phyloP scores from a whole-genome alignment of 2,329 filamentous ascomycete genomes.

The Plenodomus biglobosus region DNA sequence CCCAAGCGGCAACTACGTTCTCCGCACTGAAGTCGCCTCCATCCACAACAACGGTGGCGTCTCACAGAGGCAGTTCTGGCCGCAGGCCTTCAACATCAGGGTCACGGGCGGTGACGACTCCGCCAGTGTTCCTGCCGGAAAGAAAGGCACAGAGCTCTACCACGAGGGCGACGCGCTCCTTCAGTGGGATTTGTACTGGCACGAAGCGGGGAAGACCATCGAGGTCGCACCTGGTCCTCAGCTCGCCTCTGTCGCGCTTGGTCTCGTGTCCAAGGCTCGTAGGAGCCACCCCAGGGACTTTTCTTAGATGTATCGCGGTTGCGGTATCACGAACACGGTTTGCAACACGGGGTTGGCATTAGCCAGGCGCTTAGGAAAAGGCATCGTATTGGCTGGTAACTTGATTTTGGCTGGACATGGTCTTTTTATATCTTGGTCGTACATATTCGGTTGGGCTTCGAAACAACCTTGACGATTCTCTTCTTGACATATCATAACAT shows the following conservation, averaged over 20 bases:
- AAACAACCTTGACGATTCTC: conserved; percentile 2
- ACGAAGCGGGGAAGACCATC: conserved; percentile 28
- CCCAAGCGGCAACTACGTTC: conserved; percentile 39
- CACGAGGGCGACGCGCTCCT: conserved; percentile 28
- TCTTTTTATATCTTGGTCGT: not conserved
- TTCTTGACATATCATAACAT: not conserved
- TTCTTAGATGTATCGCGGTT: conserved; percentile 12
- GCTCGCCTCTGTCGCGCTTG: conserved; percentile 21
- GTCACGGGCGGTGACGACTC: conserved; percentile 33
- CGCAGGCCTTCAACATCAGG: conserved; percentile 41
- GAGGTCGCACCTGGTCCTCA: conserved; percentile 23
- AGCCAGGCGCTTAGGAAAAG: not conserved
- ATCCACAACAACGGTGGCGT: conserved; percentile 41
- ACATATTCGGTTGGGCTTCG: not conserved
- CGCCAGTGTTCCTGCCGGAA: conserved; percentile 26
- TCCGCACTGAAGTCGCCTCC: conserved; percentile 39
- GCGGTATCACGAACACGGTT: not conserved
- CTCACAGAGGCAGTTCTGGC: conserved; percentile 39
- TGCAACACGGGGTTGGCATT: not conserved
- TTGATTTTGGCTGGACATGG: not conserved
- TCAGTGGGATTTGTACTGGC: conserved; percentile 35
- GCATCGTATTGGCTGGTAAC: not conserved
- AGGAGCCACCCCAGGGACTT: conserved; percentile 31
- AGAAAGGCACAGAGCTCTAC: conserved; percentile 38
- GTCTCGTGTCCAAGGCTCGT: conserved; percentile 6